Evolutionary conservation across 1,139 yeast genomes (phyloP).

Genomic region (Candida labiduridarum): DNA sequence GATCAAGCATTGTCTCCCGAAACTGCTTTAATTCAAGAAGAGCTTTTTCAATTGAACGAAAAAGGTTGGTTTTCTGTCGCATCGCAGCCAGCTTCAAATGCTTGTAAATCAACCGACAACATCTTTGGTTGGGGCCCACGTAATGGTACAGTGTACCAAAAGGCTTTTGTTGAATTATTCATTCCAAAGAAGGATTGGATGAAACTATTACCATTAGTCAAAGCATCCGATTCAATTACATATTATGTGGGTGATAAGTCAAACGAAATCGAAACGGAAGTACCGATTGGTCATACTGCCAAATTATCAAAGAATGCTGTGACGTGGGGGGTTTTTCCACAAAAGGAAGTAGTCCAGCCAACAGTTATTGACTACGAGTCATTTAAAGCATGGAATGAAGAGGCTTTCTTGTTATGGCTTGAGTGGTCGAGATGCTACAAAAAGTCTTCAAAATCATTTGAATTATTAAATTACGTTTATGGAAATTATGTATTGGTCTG

Average conservation of each 20-base stretch:
- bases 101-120: constrained; percentile 73
- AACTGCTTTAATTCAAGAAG: constrained; percentile 90
- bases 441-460: constrained; percentile 53
- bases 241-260: constrained; percentile 70
- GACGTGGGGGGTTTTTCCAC: constrained; percentile 96
- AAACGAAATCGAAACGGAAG: constrained; percentile 63
- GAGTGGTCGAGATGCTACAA: constrained; percentile 90
- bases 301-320: constrained; percentile 64
- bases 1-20: constrained; percentile 85
- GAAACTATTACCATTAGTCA: constrained; percentile 47
- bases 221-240: constrained; percentile 47
- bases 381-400: constrained; percentile 91
- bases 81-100: constrained; percentile 92
- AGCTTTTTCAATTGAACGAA: constrained; percentile 74
- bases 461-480: constrained; percentile 62
- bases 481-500: constrained; percentile 75
- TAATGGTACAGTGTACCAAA: constrained; percentile 88
- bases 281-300: constrained; percentile 35
- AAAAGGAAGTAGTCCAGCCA: constrained; percentile 82
- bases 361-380: constrained; percentile 88
- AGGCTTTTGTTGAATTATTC: constrained; percentile 84
- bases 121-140: constrained; percentile 98
- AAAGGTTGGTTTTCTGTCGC: constrained; percentile 85
- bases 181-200: constrained; percentile 86
- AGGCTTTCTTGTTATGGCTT: constrained; percentile 86